Evolutionary conservation across 2,329 filamentous ascomycete species (phyloP), one percentile per base, ranked within the genome.

Genomic region (Arachnopeziza araneosa): DNA sequence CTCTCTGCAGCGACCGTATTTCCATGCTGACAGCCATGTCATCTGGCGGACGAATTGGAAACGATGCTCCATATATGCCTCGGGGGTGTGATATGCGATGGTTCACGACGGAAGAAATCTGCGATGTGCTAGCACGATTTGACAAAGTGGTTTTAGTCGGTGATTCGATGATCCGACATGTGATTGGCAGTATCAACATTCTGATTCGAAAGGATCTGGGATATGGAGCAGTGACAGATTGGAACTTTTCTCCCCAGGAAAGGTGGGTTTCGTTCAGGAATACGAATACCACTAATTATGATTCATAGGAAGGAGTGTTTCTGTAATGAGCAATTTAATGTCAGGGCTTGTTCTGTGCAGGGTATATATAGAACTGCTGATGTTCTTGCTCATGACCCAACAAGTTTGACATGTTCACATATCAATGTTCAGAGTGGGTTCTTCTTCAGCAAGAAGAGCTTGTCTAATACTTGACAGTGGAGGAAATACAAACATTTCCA

Each of bases 251-350:
- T n/a, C 64, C 70, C 10, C 68, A 76, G 52, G 78, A 80, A 67
- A 74, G 59, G 68, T 69, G 56, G 2, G 58, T n/a, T 10, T 23
- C n/a, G 2, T 24, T 36, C 24, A 21, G 12, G 23, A 14, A 9
- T 36, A n/a, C 32, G 36, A 1, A 50, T 32, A 6, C 23, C 50
- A 23, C 54, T 63, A 48, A 63, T 23, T 19, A 23, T 52, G 10
- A n/a, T 24, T n/a, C 1, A 7, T 51, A 69, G 77, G 58, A 72
- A 70, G 50, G 70, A 75, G 17, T 80, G 77, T 65, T 80, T 80
- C 68, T 80, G 78, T 66, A 78, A 79, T 60, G 75, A 77, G 52
- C 78, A 80, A 56, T 79, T 80, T 66, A 75, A 80, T 69, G 75
- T 79, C 55, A 78, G 75, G 62, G 71, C 74, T n/a, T 80, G 78